Conservation (phyloP, 176 grass and related monocot species). For the Puccinellia tenuiflora region DNA sequence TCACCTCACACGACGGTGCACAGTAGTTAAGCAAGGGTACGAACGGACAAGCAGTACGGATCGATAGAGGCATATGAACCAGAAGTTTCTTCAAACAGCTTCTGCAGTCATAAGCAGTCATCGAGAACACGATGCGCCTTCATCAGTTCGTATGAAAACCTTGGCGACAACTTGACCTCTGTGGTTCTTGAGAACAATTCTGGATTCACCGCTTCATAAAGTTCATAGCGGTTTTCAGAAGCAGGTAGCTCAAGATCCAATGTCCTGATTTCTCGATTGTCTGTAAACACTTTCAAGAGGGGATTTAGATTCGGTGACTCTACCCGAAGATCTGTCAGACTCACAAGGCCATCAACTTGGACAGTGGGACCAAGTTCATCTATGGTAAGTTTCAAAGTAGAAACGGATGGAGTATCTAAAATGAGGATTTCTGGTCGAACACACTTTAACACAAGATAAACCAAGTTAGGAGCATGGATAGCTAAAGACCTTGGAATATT, state of each 20-base stretch:
- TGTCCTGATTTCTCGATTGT: constrained; percentile 18
- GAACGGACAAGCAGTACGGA: neutral
- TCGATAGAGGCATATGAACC: constrained; percentile 29
- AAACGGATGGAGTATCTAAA: constrained; percentile 48
- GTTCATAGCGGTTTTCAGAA: constrained; percentile 7
- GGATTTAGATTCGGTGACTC: constrained; percentile 31
- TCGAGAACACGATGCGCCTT: neutral
- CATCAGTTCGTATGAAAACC: constrained; percentile 40
- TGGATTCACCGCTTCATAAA: constrained; percentile 17
- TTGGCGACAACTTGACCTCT: constrained; percentile 51
- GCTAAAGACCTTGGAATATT: constrained; percentile 42
- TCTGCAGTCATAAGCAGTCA: neutral
- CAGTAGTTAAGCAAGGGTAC: constrained; percentile 32
- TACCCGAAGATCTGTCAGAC: constrained; percentile 43
- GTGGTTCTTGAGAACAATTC: constrained; percentile 32
- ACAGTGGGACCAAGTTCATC: constrained; percentile 32
- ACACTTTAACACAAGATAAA: constrained; percentile 64
- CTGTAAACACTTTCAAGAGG: constrained; percentile 24
- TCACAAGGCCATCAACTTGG: constrained; percentile 28
- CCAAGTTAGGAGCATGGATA: constrained; percentile 46
- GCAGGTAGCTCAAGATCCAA: constrained; percentile 43
- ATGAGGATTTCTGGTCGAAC: constrained; percentile 49
- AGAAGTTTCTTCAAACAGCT: constrained; percentile 52
- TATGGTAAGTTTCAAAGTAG: constrained; percentile 51
- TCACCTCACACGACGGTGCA: constrained; percentile 40